phyloP scores from a whole-genome alignment of 352 stramenopile species.

The Phytopythium chamaehyphon region DNA sequence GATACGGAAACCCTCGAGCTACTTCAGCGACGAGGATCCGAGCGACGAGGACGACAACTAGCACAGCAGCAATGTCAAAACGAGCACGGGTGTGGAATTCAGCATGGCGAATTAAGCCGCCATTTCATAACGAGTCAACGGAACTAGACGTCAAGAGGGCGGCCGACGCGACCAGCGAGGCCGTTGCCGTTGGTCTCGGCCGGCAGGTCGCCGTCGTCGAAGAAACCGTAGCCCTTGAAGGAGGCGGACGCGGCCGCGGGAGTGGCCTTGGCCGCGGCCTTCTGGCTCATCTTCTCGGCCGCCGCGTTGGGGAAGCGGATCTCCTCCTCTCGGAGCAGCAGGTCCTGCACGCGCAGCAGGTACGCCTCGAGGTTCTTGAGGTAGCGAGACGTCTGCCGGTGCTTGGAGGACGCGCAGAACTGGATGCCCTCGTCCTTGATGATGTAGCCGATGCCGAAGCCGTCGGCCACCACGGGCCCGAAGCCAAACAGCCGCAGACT shows the following conservation, averaged over 20 bases:
- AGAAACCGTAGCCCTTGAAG: slow-evolving; percentile 82
- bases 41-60: slow-evolving; percentile 53
- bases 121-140: too few species aligned
- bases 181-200: slow-evolving; percentile 26
- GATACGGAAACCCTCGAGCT: slow-evolving; percentile 36
- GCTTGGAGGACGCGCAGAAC: slow-evolving; percentile 79
- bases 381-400: slow-evolving; percentile 81
- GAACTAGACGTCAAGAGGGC: slow-evolving; percentile 18
- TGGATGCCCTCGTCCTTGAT: slow-evolving; percentile 95
- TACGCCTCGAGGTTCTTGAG: slow-evolving; percentile 81
- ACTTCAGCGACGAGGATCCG: slow-evolving; percentile 79
- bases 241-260: slow-evolving; percentile 4
- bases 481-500: slow-evolving; percentile 93
- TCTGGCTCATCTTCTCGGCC: slow-evolving; percentile 41
- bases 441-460: slow-evolving; percentile 97
- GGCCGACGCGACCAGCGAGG: slow-evolving; percentile 27
- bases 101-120: too few species aligned
- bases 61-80: neutral
- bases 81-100: neutral
- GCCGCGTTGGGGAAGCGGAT: slow-evolving; percentile 68
- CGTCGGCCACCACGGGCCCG: slow-evolving; percentile 90
- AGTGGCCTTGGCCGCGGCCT: slow-evolving; percentile 23
- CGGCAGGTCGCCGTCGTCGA: slow-evolving; percentile 47
- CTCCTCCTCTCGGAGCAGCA: slow-evolving; percentile 75
- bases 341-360: slow-evolving; percentile 68